These are phyloP conservation scores for Beauveria sp. DNA, from an alignment of 2,329 filamentous ascomycete species.

Conservation along the genomic window DNA sequence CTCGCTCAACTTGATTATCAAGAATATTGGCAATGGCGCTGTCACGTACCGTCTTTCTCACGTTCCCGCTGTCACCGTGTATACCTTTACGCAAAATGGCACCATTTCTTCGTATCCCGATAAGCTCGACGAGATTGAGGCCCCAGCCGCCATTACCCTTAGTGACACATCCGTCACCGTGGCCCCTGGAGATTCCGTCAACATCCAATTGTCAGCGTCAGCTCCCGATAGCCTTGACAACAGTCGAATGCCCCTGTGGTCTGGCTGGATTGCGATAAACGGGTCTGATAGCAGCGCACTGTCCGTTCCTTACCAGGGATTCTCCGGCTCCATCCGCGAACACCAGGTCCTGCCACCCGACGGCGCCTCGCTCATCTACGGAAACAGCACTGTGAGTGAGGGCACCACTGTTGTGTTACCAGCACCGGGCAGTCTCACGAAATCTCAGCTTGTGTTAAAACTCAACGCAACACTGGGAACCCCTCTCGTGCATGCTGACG, in stretches of 20 bases:
- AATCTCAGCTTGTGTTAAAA: slow-evolving; percentile 28
- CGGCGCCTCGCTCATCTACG: slow-evolving; percentile 25
- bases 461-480: slow-evolving; percentile 38
- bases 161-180: slow-evolving; percentile 19
- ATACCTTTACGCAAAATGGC: slow-evolving; percentile 28
- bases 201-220: slow-evolving; percentile 31
- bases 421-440: not conserved
- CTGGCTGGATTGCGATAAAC: slow-evolving; percentile 34
- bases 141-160: not conserved
- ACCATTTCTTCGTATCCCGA: slow-evolving; percentile 25
- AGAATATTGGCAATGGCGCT: slow-evolving; percentile 38
- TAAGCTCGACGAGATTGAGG: slow-evolving; percentile 20
- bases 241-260: slow-evolving; percentile 33
- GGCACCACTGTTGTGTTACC: slow-evolving; percentile 28
- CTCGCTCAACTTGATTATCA: slow-evolving; percentile 39
- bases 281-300: slow-evolving; percentile 30
- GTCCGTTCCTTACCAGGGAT: slow-evolving; percentile 34
- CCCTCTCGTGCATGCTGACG: slow-evolving; percentile 33
- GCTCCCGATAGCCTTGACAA: slow-evolving; percentile 27
- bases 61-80: slow-evolving; percentile 39
- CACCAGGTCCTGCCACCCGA: slow-evolving; percentile 20
- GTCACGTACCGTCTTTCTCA: slow-evolving; percentile 42
- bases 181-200: slow-evolving; percentile 28
- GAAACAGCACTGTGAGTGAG: slow-evolving; percentile 15
- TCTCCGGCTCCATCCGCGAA: slow-evolving; percentile 27